These are phyloP conservation scores for Phytophthora podocarpi DNA, from an alignment of 352 stramenopile species.

Conservation along the genomic window DNA sequence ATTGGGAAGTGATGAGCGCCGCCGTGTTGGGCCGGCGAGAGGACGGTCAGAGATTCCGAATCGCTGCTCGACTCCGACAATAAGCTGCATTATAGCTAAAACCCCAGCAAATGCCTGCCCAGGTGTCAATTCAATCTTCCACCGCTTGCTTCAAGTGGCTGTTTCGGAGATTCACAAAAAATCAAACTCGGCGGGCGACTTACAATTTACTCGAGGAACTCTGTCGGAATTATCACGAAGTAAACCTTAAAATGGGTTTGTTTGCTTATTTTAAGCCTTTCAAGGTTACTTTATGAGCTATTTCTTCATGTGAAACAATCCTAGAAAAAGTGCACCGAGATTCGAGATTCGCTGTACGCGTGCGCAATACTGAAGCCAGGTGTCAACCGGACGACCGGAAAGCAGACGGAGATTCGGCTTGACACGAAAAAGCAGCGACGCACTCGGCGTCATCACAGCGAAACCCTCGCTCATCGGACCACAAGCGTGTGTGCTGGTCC, in stretches of 20 bases:
- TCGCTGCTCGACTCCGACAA: background rate
- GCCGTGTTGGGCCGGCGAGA: background rate
- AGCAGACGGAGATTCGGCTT: constrained; percentile 9
- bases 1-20: constrained; percentile 26
- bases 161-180: constrained; percentile 23
- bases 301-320: constrained; percentile 2
- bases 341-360: constrained; percentile 11
- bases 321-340: constrained; percentile 8
- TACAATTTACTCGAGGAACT: background rate
- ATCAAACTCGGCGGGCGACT: background rate
- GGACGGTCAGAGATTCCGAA: constrained; percentile 13
- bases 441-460: background rate
- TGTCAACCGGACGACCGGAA: constrained; percentile 11
- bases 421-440: background rate
- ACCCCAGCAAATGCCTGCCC: too few relatives aligned
- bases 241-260: background rate
- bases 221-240: background rate
- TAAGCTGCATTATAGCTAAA: background rate
- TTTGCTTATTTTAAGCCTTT: background rate
- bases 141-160: constrained; percentile 19
- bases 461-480: too few relatives aligned
- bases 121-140: constrained; percentile 26
- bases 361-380: constrained; percentile 10
- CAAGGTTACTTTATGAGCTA: background rate
- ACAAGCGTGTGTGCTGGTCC: background rate